phyloP scores from a whole-genome alignment of 306 rosid genomes.

The Pyrus communis region DNA sequence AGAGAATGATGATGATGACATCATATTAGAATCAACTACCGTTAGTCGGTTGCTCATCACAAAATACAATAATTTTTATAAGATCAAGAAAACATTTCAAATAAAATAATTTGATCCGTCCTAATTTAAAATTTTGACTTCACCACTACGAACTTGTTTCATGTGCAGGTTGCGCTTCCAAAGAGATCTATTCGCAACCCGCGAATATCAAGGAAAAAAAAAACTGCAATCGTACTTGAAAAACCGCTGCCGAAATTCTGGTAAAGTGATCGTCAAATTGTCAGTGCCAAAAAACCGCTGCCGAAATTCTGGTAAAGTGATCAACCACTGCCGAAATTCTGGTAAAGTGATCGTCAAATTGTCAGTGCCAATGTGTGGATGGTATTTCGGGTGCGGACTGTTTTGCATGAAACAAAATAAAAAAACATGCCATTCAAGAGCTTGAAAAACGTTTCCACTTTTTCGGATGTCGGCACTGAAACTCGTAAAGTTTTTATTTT shows the following conservation, averaged over 20 bases:
- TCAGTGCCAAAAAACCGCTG: no score
- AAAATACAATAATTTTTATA: no score
- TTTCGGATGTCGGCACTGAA: background rate
- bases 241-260: background rate
- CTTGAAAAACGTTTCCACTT: background rate
- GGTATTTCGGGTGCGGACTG: background rate
- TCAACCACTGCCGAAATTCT: background rate
- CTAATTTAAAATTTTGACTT: no score
- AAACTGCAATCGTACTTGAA: background rate
- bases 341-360: background rate
- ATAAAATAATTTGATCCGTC: no score
- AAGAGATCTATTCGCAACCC: background rate
- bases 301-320: no score
- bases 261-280: background rate
- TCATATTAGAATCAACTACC: no score
- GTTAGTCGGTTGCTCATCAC: no score
- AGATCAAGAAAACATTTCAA: no score
- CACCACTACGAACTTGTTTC: no score
- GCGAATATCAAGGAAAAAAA: background rate
- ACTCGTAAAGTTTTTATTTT: background rate
- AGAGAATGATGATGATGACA: no score
- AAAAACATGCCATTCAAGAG: background rate
- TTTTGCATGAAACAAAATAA: background rate
- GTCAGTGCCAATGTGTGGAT: background rate
- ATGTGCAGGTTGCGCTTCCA: no score